A percentile compares a stretch with the other conserved stretches of the same genome.
These are phyloP conservation scores for Striga hermonthica DNA, from an alignment of 305 asterid species.

Conservation along the genomic window DNA sequence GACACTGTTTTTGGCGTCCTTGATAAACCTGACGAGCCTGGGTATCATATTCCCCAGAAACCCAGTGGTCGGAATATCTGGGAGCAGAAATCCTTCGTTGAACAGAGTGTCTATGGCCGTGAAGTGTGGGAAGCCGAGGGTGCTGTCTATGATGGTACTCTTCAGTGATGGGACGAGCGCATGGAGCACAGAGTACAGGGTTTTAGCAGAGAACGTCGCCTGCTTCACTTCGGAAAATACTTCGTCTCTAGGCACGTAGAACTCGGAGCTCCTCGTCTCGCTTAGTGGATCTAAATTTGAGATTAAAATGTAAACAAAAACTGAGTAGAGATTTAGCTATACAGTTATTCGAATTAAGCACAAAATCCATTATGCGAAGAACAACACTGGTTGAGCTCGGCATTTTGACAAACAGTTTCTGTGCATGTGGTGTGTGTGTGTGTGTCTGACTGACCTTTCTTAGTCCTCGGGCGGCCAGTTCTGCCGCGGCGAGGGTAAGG, in stretches of 20 bases:
- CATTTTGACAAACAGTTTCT: slow-evolving; percentile 9
- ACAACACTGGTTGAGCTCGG: background rate
- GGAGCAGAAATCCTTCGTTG: slow-evolving; percentile 50
- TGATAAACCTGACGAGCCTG: slow-evolving; percentile 38
- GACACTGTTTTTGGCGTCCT: slow-evolving; percentile 30
- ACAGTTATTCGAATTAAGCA: too few relatives aligned
- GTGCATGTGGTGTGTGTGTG: too few relatives aligned
- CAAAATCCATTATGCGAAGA: background rate
- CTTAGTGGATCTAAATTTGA: slow-evolving; percentile 43
- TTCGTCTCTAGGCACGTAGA: slow-evolving; percentile 60
- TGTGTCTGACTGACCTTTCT: slow-evolving; percentile 47
- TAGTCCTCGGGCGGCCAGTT: slow-evolving; percentile 60
- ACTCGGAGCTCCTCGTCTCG: slow-evolving; percentile 32
- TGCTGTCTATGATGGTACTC: slow-evolving; percentile 15
- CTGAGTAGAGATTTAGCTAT: too few relatives aligned
- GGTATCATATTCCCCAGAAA: slow-evolving; percentile 33
- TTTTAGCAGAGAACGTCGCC: slow-evolving; percentile 45
- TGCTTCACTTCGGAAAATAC: slow-evolving; percentile 52
- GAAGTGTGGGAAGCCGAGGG: slow-evolving; percentile 51
- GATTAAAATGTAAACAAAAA: background rate
- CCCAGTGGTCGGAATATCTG: slow-evolving; percentile 6
- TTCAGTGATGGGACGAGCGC: slow-evolving; percentile 45
- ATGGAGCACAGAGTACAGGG: slow-evolving; percentile 45
- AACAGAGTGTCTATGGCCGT: slow-evolving; percentile 56
- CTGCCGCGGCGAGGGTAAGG: slow-evolving; percentile 90